A percentile compares a stretch with the other conserved stretches of the same genome.
phyloP scores from a whole-genome alignment of 2,329 filamentous ascomycete genomes.

The Beauveria caledonica region DNA sequence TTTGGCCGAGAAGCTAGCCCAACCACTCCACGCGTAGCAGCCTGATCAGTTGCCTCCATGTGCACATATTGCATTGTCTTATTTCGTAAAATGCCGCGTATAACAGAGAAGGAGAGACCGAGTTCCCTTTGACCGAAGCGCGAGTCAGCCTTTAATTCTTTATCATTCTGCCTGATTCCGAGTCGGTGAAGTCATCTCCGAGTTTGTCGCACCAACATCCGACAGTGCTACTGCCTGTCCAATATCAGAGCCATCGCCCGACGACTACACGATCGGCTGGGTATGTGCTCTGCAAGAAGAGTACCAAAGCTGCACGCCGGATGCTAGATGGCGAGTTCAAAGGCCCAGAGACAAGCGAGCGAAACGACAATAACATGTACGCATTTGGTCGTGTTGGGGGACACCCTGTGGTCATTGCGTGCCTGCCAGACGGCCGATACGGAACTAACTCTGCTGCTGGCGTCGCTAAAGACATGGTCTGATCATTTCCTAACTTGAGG shows the following conservation, averaged over 20 bases:
- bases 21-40: too few species aligned
- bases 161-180: too few species aligned
- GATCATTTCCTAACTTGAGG: constrained; percentile 22
- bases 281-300: neutral
- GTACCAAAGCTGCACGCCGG: neutral
- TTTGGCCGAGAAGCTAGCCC: too few species aligned
- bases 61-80: too few species aligned
- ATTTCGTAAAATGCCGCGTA: too few species aligned
- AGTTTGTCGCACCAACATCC: too few species aligned
- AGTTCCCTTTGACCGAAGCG: too few species aligned
- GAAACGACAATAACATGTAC: neutral
- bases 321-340: neutral
- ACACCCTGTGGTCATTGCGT: neutral
- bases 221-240: neutral
- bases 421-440: constrained; percentile 20
- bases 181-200: too few species aligned
- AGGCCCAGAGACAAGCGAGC: neutral
- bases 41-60: too few species aligned
- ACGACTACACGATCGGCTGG: neutral
- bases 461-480: constrained; percentile 21
- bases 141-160: too few species aligned
- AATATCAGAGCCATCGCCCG: neutral
- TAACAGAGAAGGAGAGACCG: too few species aligned
- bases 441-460: constrained; percentile 20
- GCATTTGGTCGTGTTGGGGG: neutral